Conservation (phyloP, 1,139 yeast genomes). For the Scheffersomyces segobiensis region DNA sequence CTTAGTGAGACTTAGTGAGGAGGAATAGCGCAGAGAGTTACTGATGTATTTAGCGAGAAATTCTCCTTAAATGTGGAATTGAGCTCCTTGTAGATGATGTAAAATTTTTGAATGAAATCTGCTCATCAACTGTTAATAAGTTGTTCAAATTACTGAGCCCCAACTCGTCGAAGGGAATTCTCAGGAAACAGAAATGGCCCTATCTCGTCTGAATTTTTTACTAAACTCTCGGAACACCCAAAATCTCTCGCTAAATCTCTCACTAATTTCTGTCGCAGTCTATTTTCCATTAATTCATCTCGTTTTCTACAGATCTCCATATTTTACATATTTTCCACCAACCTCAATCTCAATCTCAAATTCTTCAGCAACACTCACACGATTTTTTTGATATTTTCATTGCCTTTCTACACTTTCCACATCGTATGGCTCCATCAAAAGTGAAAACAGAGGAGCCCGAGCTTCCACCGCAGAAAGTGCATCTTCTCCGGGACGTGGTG, state of each 20-base stretch:
- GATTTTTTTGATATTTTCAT: not conserved
- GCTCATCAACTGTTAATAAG: too few relatives aligned
- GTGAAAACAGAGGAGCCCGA: constrained; percentile 23
- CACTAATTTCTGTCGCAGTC: not conserved
- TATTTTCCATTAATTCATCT: not conserved
- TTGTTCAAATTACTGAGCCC: too few relatives aligned
- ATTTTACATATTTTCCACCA: not conserved
- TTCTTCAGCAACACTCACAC: not conserved
- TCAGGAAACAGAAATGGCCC: not conserved
- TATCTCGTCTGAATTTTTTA: not conserved
- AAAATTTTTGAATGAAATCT: too few relatives aligned
- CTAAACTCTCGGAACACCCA: not conserved
- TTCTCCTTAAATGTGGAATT: not conserved
- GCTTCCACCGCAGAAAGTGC: constrained; percentile 51
- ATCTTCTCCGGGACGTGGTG: constrained; percentile 49
- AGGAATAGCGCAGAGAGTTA: not conserved
- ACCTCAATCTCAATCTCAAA: not conserved
- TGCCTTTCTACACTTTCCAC: not conserved
- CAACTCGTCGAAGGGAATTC: not conserved
- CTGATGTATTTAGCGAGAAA: not conserved
- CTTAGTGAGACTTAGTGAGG: not conserved
- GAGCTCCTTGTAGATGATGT: not conserved
- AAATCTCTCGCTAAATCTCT: not conserved
- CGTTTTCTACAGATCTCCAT: not conserved
- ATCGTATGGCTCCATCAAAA: constrained; percentile 15